Conservation (phyloP, 1,284 basidiomycete species). For the Ganoderma leucocontextum region DNA sequence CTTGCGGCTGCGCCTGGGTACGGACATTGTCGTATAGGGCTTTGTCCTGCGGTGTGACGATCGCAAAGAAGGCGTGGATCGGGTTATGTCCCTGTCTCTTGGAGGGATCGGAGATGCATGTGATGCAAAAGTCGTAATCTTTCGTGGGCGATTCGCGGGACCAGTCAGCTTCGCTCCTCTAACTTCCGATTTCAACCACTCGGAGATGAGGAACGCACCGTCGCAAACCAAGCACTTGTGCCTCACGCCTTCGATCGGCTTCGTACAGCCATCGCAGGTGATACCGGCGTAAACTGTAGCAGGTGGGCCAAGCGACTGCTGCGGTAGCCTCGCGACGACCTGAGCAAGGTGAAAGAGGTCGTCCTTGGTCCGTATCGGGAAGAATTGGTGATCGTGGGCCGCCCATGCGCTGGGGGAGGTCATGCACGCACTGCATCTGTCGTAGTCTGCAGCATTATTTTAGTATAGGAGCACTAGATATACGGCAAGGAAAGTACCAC, state of each 20-base stretch:
- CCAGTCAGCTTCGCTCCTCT: not conserved
- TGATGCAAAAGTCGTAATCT: constrained; percentile 71
- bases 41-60: constrained; percentile 57
- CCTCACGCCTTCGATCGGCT: constrained; percentile 62
- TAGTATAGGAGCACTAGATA: no score
- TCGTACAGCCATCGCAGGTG: constrained; percentile 63
- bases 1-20: not conserved
- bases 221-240: constrained; percentile 80
- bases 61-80: constrained; percentile 69
- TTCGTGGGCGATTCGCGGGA: not conserved
- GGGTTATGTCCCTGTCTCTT: constrained; percentile 26
- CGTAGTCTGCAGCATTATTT: constrained; percentile 49
- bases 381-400: constrained; percentile 61
- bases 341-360: constrained; percentile 19
- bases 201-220: constrained; percentile 45
- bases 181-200: not conserved
- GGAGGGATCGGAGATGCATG: constrained; percentile 50
- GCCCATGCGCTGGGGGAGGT: constrained; percentile 30
- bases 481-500: not conserved
- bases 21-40: constrained; percentile 37
- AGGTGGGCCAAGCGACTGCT: not conserved
- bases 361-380: constrained; percentile 66
- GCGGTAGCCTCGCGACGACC: constrained; percentile 11
- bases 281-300: constrained; percentile 49
- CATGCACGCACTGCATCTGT: constrained; percentile 71